Evolutionary conservation across 768 basidiomycete species (phyloP).

Genomic region (Termitomyces sp.): DNA sequence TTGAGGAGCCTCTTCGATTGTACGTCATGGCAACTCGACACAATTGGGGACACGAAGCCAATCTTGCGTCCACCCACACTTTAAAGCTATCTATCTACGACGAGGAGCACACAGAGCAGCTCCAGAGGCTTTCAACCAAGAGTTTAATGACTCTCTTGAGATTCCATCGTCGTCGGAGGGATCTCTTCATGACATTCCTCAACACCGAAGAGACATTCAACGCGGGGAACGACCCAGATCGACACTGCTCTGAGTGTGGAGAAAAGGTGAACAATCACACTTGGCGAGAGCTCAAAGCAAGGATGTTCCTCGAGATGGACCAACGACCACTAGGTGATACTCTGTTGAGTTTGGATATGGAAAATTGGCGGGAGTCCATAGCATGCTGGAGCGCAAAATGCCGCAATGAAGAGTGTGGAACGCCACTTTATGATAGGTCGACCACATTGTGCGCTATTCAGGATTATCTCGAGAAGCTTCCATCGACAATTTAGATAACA

Average conservation of each 20-base stretch:
- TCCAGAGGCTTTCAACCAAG: slow-evolving; percentile 28
- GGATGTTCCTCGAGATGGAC: slow-evolving; percentile 36
- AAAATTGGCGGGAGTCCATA: slow-evolving; percentile 36
- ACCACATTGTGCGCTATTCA: slow-evolving; percentile 27
- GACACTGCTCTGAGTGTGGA: slow-evolving; percentile 27
- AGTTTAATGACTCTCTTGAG: slow-evolving; percentile 31
- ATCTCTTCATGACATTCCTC: slow-evolving; percentile 29
- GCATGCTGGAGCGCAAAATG: slow-evolving; percentile 37
- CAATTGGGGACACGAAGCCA: slow-evolving; percentile 41
- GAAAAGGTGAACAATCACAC: slow-evolving; percentile 28
- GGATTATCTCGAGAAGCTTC: slow-evolving; percentile 23
- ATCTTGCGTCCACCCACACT: slow-evolving; percentile 35
- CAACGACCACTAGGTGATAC: slow-evolving; percentile 33
- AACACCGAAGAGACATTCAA: slow-evolving; percentile 32
- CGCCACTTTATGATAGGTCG: slow-evolving; percentile 30
- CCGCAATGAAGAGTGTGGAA: slow-evolving; percentile 20
- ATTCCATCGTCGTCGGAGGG: slow-evolving; percentile 37
- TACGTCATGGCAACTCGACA: slow-evolving; percentile 40
- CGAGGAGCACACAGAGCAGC: slow-evolving; percentile 23
- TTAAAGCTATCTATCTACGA: slow-evolving; percentile 34
- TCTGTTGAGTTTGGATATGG: slow-evolving; percentile 31
- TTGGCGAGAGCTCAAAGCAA: slow-evolving; percentile 36
- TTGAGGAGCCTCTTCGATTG: slow-evolving; percentile 40
- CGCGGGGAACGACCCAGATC: slow-evolving; percentile 28
- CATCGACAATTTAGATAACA: slow-evolving; percentile 9